Conservation (phyloP, 2,329 filamentous ascomycete species). For the Dactylellina haptotyla region DNA sequence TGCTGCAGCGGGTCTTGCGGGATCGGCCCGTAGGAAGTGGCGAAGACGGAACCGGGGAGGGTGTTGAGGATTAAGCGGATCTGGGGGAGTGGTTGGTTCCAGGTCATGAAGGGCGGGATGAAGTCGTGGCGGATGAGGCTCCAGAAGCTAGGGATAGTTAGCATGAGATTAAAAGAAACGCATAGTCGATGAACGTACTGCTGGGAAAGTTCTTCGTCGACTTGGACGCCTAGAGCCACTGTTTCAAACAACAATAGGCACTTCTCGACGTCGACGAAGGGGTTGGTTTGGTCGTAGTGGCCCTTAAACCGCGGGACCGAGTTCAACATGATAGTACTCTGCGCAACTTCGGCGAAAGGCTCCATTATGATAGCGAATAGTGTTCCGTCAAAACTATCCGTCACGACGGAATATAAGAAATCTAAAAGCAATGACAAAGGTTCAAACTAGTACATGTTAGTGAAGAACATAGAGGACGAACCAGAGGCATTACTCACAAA, state of each 20-base stretch:
- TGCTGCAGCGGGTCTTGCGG: conserved; percentile 24
- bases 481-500: conserved; percentile 23
- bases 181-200: conserved; percentile 19
- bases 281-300: conserved; percentile 29
- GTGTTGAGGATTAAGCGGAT: conserved; percentile 40
- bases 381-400: conserved; percentile 11
- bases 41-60: conserved; percentile 38
- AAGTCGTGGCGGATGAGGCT: conserved; percentile 34
- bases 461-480: background rate
- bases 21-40: conserved; percentile 41
- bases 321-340: conserved; percentile 48
- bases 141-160: conserved; percentile 41
- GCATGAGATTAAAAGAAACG: background rate
- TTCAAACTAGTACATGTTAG: conserved; percentile 31
- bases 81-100: conserved; percentile 42
- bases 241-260: conserved; percentile 37
- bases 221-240: conserved; percentile 26
- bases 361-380: conserved; percentile 37
- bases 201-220: conserved; percentile 31
- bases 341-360: conserved; percentile 32
- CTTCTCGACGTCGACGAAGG: conserved; percentile 44
- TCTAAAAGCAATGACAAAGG: conserved; percentile 41
- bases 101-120: conserved; percentile 44
- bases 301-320: conserved; percentile 45
- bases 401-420: conserved; percentile 29